Evolutionary conservation across 768 basidiomycete genomes (phyloP).

Genomic region (Dioszegia crocea): DNA sequence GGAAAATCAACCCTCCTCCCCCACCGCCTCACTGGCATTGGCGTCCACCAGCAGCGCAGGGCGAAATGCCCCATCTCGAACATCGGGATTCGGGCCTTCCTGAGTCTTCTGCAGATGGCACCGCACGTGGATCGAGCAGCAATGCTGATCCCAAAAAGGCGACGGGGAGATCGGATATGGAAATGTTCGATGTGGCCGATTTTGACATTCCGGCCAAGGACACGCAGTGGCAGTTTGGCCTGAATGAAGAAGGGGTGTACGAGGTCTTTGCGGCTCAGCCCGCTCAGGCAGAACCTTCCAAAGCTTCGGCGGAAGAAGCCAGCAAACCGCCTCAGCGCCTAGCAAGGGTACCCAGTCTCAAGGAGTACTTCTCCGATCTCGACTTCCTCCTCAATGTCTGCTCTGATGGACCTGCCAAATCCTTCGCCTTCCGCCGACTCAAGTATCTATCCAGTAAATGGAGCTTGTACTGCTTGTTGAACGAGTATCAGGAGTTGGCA

Average conservation of each 20-base stretch:
- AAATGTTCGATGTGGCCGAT: conserved; percentile 62
- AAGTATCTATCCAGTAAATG: conserved; percentile 92
- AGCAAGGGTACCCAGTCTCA: conserved; percentile 54
- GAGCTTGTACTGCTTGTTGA: conserved; percentile 83
- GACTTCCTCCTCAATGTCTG: conserved; percentile 88
- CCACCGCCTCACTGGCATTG: conserved; percentile 97
- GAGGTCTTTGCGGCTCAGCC: conserved; percentile 11
- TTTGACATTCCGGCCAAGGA: conserved; percentile 66
- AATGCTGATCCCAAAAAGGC: conserved; percentile 7
- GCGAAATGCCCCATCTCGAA: conserved; percentile 16
- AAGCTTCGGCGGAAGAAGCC: background rate
- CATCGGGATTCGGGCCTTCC: conserved; percentile 8
- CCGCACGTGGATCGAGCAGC: background rate
- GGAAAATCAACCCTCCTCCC: conserved; percentile 87
- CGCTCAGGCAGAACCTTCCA: background rate
- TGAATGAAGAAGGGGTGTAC: conserved; percentile 87
- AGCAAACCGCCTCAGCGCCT: background rate
- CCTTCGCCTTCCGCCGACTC: conserved; percentile 84
- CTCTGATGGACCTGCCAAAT: conserved; percentile 91
- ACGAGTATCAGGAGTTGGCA: conserved; percentile 87
- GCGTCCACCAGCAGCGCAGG: conserved; percentile 47
- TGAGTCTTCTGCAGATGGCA: background rate
- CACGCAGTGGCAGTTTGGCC: conserved; percentile 58
- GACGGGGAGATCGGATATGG: conserved; percentile 24
- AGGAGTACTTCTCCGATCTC: conserved; percentile 94